Conservation (phyloP, 1,284 basidiomycete genomes). For the Termitomyces sp. region DNA sequence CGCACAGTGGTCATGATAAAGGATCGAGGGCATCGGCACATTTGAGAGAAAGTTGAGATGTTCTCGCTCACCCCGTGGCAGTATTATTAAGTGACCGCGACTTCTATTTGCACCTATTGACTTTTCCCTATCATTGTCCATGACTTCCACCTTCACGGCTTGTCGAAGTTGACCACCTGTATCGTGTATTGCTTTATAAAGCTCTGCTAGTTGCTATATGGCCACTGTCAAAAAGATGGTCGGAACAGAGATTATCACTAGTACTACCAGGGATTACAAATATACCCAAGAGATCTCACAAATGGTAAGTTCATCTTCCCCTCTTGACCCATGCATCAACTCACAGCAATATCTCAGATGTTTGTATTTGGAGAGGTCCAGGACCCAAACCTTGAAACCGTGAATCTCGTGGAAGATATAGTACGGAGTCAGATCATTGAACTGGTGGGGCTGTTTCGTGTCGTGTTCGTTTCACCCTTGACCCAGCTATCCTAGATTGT, state of each 20-base stretch:
- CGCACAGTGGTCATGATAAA: not conserved
- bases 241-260: constrained; percentile 13
- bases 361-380: constrained; percentile 96
- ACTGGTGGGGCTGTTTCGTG: constrained; percentile 50
- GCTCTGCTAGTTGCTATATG: constrained; percentile 4
- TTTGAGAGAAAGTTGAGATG: no score
- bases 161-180: not conserved
- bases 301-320: constrained; percentile 28
- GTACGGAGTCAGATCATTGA: constrained; percentile 93
- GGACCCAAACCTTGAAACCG: constrained; percentile 83
- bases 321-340: not conserved
- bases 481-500: constrained; percentile 57
- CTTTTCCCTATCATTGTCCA: not conserved
- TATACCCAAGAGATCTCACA: constrained; percentile 77
- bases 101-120: not conserved
- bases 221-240: constrained; percentile 17
- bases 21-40: no score
- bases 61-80: no score
- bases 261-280: constrained; percentile 36
- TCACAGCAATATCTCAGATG: constrained; percentile 53
- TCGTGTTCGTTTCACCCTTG: not conserved
- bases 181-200: not conserved
- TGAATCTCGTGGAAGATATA: constrained; percentile 92
- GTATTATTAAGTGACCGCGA: no score
- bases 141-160: not conserved